A percentile compares a stretch with the other conserved stretches of the same genome.
Conservation (phyloP, 1,139 yeast genomes). For the Pneumocystis sp. region DNA sequence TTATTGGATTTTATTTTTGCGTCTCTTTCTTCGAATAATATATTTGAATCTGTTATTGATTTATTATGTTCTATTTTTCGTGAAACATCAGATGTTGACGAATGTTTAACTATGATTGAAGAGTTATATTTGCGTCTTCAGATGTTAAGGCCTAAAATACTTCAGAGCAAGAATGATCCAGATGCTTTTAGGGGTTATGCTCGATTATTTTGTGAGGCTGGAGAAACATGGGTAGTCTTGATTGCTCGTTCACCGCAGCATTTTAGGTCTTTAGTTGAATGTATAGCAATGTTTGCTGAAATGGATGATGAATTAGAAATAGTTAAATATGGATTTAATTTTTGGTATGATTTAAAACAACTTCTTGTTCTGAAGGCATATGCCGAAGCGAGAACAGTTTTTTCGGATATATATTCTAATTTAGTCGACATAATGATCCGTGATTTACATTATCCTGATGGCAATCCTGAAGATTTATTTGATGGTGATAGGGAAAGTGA, state of each 20-base stretch:
- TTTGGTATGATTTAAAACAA: constrained; percentile 77
- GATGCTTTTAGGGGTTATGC: constrained; percentile 62
- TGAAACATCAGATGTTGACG: constrained; percentile 61
- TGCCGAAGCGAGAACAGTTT: constrained; percentile 41
- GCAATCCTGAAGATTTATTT: constrained; percentile 26
- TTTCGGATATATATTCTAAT: constrained; percentile 45
- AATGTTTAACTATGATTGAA: constrained; percentile 39
- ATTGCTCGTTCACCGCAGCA: constrained; percentile 59
- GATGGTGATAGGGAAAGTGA: constrained; percentile 63
- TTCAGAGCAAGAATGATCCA: constrained; percentile 40
- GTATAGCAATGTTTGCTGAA: constrained; percentile 34
- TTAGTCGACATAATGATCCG: constrained; percentile 53
- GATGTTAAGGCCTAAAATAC: constrained; percentile 39
- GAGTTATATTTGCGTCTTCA: constrained; percentile 57
- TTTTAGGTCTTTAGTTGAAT: constrained; percentile 63
- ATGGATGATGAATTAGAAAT: constrained; percentile 74
- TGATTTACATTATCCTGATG: constrained; percentile 64
- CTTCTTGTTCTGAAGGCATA: constrained; percentile 50
- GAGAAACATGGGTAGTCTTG: constrained; percentile 87
- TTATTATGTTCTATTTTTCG: constrained; percentile 64
- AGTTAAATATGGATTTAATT: constrained; percentile 77
- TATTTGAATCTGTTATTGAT: constrained; percentile 73
- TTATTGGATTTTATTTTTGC: constrained; percentile 54
- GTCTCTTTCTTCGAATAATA: constrained; percentile 44
- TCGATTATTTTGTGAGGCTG: constrained; percentile 76